Conservation (phyloP, 371 early-diverging fungal species). For the Rhizopus arrhizus region DNA sequence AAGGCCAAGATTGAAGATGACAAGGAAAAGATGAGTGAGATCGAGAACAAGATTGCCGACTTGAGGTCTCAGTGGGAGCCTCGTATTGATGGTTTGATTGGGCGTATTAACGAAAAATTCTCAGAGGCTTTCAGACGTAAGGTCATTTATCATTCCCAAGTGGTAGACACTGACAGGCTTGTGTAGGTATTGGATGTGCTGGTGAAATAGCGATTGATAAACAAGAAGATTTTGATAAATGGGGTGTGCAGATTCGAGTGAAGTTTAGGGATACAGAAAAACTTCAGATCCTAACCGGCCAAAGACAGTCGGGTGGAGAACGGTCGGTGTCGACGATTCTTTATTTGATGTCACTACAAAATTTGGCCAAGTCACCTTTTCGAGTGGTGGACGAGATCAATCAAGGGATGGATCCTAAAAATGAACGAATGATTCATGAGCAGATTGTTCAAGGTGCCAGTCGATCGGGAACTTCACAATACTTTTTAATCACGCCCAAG, state of each 20-base stretch:
- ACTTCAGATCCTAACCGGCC: constrained; percentile 85
- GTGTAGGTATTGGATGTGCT: constrained; percentile 78
- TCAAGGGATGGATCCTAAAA: constrained; percentile 99
- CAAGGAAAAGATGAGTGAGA: constrained; percentile 25
- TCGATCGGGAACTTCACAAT: constrained; percentile 71
- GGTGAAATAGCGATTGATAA: constrained; percentile 81
- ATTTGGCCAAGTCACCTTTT: constrained; percentile 89
- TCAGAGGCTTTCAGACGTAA: constrained; percentile 72
- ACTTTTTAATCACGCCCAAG: constrained; percentile 99
- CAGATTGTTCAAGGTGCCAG: constrained; percentile 84
- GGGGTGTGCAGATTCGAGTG: constrained; percentile 96
- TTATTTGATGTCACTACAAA: constrained; percentile 95
- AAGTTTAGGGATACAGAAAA: constrained; percentile 90
- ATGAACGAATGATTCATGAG: constrained; percentile 96
- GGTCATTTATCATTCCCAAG: neutral
- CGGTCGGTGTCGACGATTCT: constrained; percentile 95
- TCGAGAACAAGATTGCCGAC: constrained; percentile 35
- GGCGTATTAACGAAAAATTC: constrained; percentile 70
- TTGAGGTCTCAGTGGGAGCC: constrained; percentile 69
- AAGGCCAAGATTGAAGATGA: constrained; percentile 38
- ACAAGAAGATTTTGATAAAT: constrained; percentile 85
- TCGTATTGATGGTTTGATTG: constrained; percentile 60
- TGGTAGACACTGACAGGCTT: neutral
- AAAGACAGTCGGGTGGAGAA: constrained; percentile 98
- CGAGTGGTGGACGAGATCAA: constrained; percentile 99